A percentile compares a stretch with the other conserved stretches of the same genome.
Evolutionary conservation across 179 eudicot genomes (phyloP).

Genomic region (Corrigiola litoralis): DNA sequence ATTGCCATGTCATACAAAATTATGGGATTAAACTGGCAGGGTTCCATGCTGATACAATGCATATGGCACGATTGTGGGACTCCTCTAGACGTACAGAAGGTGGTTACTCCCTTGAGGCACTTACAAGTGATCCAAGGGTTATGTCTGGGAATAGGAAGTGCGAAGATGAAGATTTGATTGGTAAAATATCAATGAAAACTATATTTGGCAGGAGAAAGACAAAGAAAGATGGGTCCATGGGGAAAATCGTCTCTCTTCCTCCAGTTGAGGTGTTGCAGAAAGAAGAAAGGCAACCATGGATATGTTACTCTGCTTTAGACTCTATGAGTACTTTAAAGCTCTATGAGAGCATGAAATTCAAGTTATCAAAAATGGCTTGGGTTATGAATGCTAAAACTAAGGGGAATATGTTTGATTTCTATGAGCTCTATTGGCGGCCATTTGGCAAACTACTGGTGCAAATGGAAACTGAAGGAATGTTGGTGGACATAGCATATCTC

Average conservation of each 20-base stretch:
- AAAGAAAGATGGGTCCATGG: constrained; percentile 83
- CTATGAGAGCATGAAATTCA: constrained; percentile 66
- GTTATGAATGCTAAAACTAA: constrained; percentile 36
- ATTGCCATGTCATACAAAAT: constrained; percentile 82
- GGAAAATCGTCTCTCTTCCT: constrained; percentile 64
- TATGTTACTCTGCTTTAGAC: constrained; percentile 87
- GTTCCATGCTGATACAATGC: constrained; percentile 99
- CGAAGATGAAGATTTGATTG: constrained; percentile 46
- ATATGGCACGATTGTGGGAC: constrained; percentile 98
- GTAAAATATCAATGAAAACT: constrained; percentile 89
- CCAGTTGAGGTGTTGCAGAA: constrained; percentile 81
- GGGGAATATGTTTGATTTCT: constrained; percentile 73
- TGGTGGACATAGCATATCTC: constrained; percentile 85
- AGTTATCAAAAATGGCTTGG: constrained; percentile 61
- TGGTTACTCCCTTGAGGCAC: constrained; percentile 95
- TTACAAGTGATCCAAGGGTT: constrained; percentile 61
- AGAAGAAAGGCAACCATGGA: constrained; percentile 67
- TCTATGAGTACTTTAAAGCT: constrained; percentile 86
- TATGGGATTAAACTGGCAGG: constrained; percentile 75
- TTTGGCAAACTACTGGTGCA: constrained; percentile 84
- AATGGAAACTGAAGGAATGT: constrained; percentile 95
- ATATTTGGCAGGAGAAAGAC: constrained; percentile 78
- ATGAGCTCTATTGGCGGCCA: constrained; percentile 78
- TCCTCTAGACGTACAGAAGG: constrained; percentile 79
- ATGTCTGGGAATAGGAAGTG: constrained; percentile 37